Base-by-base conservation (phyloP, 768 basidiomycete genomes). In the Coprinellus aureogranulatus region DNA sequence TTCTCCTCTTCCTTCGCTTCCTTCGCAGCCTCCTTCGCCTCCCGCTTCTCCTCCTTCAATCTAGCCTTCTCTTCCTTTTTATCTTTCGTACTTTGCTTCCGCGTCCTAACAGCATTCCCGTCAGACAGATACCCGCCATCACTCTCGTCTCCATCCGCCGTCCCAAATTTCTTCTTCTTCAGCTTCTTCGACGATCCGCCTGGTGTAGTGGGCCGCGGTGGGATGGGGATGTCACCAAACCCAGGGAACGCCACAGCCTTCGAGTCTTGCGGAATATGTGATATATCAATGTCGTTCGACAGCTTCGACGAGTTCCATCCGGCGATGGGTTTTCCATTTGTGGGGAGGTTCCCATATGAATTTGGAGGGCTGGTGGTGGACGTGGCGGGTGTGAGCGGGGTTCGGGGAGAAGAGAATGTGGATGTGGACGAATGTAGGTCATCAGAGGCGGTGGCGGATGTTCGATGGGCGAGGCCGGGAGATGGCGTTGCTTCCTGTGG, bases 101-200 rank as follows among this genome's bases (percentile, higher is more conserved):
- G 41, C 20, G 14, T 6, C 14, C 41, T 16, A 8, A 22, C 20
- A 44, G 14, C 16, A 44, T 44, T 63, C 20, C 27, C 65, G 44
- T 82, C 81, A 51, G 80, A 82, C 37, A 80, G 59, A 62, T 82
- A 80, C 1, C 77, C 81, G 3, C 76, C 80, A n/a, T 83, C 82
- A 59, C 79, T 81, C 46, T 83, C 82, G 61, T 83, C 78, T 2
- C 80, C 82, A 62, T 79, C 80, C 18, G 6, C 41, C 8, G 6
- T n/a, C 41, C 55, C 34, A 34, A 34, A 34, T 14, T 14, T 50
- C 44, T 68, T 64, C 57, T 78, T 74, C 67, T 80, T 82, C 65
- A 70, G 62, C 58, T 79, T 82, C 37, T 66, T 59, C 5, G 58
- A 60, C 49, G 46, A 57, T 44, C 20, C 20, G 12, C 52, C 59